Base-by-base conservation (phyloP, 768 basidiomycete species). In the Exidia glandulosa region DNA sequence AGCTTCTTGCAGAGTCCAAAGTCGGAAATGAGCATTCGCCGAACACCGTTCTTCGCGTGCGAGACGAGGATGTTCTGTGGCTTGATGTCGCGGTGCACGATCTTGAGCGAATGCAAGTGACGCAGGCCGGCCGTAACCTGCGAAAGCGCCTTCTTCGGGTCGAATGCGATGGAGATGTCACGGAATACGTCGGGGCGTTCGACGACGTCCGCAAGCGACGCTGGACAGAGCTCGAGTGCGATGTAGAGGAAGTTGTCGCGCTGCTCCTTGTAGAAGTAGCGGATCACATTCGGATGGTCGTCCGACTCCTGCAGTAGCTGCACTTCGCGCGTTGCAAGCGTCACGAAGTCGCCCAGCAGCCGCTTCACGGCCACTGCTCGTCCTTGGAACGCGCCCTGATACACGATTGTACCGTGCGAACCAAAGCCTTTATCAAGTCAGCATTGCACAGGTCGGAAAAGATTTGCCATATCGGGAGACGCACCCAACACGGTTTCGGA, bases 281-380 rank as follows among this genome's bases (percentile, higher is more conserved):
- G 87, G 66, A 98, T 94, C 70, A 99, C 96, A 74, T 99, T 97
- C 19, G 93, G 93, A 67, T 99, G 96, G 70, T 95, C 93, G 76
- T 99, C 96, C 54, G 90, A 90, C 70, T 96, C 94, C 74, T 97
- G 94, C 9, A 99, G 80, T 41, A 99, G 84, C 67, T 85, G 85
- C 30, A 98, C 94, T 77, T 99, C 96, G 54, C 94, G 89, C 3
- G 86, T 79, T 6, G 94, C 94, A 36, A 99, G 84, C 0, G 93
- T 95, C 59, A 95, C 91, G 66, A 97, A 98, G 71, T 98, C 94
- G 65, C 87, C 88, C 7, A 98, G 81, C 2, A 99, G 81, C 0
- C 96, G 90, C 71, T 99, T 98, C 60, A 99, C 94, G n/a, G 96
- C 96, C 0, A 99, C 96, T 0, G 95, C 88, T 57, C 96, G 87